A percentile compares a stretch with the other conserved stretches of the same genome.
These are phyloP conservation scores for Sonneratia alba DNA, from an alignment of 345 rosid genomes.

Conservation along the genomic window DNA sequence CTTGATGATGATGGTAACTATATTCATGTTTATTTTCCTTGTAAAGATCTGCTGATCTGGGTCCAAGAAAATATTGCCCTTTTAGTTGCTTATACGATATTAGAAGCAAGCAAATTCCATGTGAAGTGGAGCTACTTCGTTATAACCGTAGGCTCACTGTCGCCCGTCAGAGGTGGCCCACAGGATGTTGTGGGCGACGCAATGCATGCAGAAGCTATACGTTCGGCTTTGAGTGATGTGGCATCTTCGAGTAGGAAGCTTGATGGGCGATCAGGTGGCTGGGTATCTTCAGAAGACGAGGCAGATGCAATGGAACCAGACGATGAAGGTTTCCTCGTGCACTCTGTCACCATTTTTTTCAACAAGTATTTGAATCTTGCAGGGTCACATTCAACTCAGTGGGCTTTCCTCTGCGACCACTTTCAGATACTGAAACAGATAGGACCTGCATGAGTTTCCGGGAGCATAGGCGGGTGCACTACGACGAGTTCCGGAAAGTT, in stretches of 20 bases:
- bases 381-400: too few relatives aligned
- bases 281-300: conserved; percentile 92
- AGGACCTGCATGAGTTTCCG: conserved; percentile 39
- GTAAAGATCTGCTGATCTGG: too few relatives aligned
- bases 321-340: conserved; percentile 42
- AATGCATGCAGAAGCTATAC: conserved; percentile 57
- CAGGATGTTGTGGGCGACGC: conserved; percentile 40
- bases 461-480: conserved; percentile 78
- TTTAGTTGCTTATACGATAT: too few relatives aligned
- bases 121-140: conserved; percentile 17
- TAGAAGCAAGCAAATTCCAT: background rate
- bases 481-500: conserved; percentile 74
- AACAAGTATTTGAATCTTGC: too few relatives aligned
- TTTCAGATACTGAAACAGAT: conserved; percentile 34
- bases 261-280: conserved; percentile 37
- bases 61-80: too few relatives aligned
- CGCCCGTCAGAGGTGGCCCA: conserved; percentile 48
- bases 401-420: background rate
- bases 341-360: too few relatives aligned
- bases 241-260: conserved; percentile 60
- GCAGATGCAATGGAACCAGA: conserved; percentile 69
- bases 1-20: conserved; percentile 70
- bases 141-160: conserved; percentile 51
- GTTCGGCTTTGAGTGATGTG: conserved; percentile 48
- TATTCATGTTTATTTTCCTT: conserved; percentile 2